These are phyloP conservation scores for Lyophyllum shimeji DNA, from an alignment of 768 basidiomycete species.

Conservation along the genomic window DNA sequence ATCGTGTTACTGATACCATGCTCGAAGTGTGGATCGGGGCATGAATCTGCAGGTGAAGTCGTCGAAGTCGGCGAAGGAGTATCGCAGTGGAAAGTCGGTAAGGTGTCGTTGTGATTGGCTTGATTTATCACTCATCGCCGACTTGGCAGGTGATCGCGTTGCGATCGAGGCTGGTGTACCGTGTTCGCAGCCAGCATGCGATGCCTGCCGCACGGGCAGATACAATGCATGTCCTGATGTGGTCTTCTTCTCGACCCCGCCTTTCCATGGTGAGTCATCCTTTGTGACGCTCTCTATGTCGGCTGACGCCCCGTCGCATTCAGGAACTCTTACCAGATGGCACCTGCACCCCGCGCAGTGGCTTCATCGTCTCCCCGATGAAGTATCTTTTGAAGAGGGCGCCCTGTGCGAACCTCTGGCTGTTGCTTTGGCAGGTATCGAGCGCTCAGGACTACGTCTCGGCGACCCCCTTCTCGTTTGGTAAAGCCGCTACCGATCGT, in stretches of 20 bases:
- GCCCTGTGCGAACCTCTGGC: conserved; percentile 67
- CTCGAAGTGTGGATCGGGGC: conserved; percentile 62
- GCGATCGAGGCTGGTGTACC: conserved; percentile 72
- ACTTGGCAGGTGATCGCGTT: conserved; percentile 54
- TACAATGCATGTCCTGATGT: conserved; percentile 63
- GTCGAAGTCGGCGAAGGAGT: conserved; percentile 67
- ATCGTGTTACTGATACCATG: background rate
- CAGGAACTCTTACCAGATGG: conserved; percentile 65
- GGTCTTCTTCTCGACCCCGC: conserved; percentile 73
- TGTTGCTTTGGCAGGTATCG: conserved; percentile 67
- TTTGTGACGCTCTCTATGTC: background rate
- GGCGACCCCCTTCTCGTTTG: conserved; percentile 65
- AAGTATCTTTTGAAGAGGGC: conserved; percentile 66
- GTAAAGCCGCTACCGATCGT: conserved; percentile 27
- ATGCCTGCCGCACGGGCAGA: conserved; percentile 59
- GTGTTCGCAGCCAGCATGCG: conserved; percentile 60
- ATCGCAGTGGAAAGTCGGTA: conserved; percentile 61
- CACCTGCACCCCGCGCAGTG: conserved; percentile 67
- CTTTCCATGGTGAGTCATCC: conserved; percentile 51
- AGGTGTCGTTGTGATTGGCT: conserved; percentile 6
- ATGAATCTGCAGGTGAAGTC: conserved; percentile 70
- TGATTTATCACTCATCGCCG: background rate
- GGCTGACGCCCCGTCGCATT: background rate
- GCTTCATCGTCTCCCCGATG: conserved; percentile 64
- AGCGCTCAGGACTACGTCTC: conserved; percentile 61